These are phyloP conservation scores for Penicillium dipodomyicola DNA, from an alignment of 495 filamentous ascomycete genomes.

Conservation along the genomic window DNA sequence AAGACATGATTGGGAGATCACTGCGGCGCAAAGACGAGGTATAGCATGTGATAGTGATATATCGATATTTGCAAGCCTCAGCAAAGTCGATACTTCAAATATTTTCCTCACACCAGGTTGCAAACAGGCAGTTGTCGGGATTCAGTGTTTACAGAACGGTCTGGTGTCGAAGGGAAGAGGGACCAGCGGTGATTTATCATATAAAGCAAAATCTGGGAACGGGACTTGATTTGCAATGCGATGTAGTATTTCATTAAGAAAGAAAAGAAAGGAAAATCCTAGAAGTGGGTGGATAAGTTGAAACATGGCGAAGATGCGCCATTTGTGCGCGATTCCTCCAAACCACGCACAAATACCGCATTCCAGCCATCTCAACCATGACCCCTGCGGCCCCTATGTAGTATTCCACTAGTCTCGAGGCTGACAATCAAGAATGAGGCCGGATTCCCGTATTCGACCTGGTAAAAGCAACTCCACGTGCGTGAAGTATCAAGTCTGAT, in stretches of 20 bases:
- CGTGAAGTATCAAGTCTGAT: slow-evolving; percentile 2
- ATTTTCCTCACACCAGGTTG: background rate
- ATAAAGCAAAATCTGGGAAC: slow-evolving; percentile 4
- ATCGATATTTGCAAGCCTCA: background rate
- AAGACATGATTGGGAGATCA: slow-evolving; percentile 15
- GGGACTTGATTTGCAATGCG: slow-evolving; percentile 8
- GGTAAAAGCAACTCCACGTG: slow-evolving; percentile 12
- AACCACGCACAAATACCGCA: slow-evolving; percentile 48
- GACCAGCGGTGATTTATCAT: slow-evolving; percentile 9
- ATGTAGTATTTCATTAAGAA: slow-evolving; percentile 12
- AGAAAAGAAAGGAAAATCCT: slow-evolving; percentile 20
- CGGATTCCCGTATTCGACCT: background rate
- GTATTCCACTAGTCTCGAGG: background rate
- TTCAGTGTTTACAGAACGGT: background rate
- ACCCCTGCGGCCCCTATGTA: slow-evolving; percentile 12
- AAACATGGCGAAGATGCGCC: slow-evolving; percentile 27
- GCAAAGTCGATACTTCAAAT: background rate
- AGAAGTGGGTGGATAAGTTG: slow-evolving; percentile 13
- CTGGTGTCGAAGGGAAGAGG: slow-evolving; percentile 1
- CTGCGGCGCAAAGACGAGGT: background rate
- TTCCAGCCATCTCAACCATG: slow-evolving; percentile 25
- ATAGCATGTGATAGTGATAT: background rate
- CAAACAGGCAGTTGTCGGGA: background rate
- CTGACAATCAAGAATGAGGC: background rate
- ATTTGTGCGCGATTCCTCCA: slow-evolving; percentile 39